Conservation (phyloP, 805 yeast species). For the Grigorovia yakushimaensis region DNA sequence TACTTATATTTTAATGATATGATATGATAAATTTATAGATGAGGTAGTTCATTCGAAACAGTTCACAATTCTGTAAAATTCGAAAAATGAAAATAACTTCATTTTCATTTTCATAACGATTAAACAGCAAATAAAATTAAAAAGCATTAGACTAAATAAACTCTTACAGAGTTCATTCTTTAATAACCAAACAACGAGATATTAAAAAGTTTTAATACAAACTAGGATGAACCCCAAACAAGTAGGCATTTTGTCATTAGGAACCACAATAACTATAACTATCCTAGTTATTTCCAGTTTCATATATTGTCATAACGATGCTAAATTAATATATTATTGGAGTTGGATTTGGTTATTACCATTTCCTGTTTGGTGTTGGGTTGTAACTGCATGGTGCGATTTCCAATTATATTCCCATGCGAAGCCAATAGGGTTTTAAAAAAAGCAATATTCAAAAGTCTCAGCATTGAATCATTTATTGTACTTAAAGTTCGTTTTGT, state of each 20-base stretch:
- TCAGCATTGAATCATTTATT: background rate
- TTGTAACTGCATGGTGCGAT: slow-evolving; percentile 27
- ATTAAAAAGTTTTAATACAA: background rate
- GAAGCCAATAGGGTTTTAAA: slow-evolving; percentile 6
- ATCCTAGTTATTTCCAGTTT: slow-evolving; percentile 8
- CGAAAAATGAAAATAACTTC: too few relatives aligned
- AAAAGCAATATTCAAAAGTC: too few relatives aligned
- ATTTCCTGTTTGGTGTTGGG: slow-evolving; percentile 27
- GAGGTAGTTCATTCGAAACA: too few relatives aligned
- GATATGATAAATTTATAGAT: too few relatives aligned
- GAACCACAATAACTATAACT: slow-evolving; percentile 14
- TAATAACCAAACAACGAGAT: too few relatives aligned
- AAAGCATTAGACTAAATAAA: too few relatives aligned
- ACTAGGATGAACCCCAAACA: slow-evolving; percentile 11
- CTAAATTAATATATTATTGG: slow-evolving; percentile 20
- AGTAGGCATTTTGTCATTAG: slow-evolving; percentile 11
- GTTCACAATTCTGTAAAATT: too few relatives aligned
- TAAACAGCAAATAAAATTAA: too few relatives aligned
- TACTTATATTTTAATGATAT: too few relatives aligned
- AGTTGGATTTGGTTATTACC: slow-evolving; percentile 22
- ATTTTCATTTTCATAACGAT: too few relatives aligned
- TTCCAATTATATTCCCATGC: slow-evolving; percentile 25
- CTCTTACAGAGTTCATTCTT: too few relatives aligned
- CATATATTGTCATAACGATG: slow-evolving; percentile 7
- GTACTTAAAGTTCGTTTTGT: too few relatives aligned